Evolutionary conservation across 1,284 basidiomycete species (phyloP), one percentile per base, ranked within the genome.

Genomic region (Phylloporus sp.): DNA sequence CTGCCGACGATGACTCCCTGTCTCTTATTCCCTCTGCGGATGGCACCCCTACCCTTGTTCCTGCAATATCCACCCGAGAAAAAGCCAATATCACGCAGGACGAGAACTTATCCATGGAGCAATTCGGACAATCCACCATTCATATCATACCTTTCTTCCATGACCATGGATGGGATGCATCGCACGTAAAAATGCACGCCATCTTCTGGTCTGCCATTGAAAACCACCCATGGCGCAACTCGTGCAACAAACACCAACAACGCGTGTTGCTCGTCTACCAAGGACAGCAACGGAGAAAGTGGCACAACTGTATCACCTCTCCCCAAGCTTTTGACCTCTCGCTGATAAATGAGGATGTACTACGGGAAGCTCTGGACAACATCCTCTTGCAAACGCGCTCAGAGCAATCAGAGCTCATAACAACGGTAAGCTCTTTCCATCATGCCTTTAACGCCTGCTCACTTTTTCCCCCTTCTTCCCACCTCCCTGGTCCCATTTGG

Each of bases 161-260:
- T 19, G n/a, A 64, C 17, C 19, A 23, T 7, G n/a, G 52, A 0
- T 67, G 59, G 66, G 35, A 61, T 2, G 5, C 12, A 2, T 32
- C 49, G 0, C 63, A 61, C 7, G 27, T 67, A 3, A 3, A 57
- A 4, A 67, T 67, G 63, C 35, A 60, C 29, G 17, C 62, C 19
- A 0, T 0, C 2, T 65, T 64, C 45, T 65, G 62, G 63, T n/a
- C 25, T 0, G n/a, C 27, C 20, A 56, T 67, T 4, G 39, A 67
- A 7, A 39, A 35, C 11, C 63, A 67, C 15, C 0, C 11, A 2
- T 67, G 66, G 66, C 17, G 27, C 15, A 35, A 61, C 43, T 56
- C 62, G 0, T 19, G 39, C 20, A 43, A 60, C 25, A 6, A 15
- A 12, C 5, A 15, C 47, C 43, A 59, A 4, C 59, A 58, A 23